phyloP scores from a whole-genome alignment of 1,284 basidiomycete species.

The Vanrija humicola region DNA sequence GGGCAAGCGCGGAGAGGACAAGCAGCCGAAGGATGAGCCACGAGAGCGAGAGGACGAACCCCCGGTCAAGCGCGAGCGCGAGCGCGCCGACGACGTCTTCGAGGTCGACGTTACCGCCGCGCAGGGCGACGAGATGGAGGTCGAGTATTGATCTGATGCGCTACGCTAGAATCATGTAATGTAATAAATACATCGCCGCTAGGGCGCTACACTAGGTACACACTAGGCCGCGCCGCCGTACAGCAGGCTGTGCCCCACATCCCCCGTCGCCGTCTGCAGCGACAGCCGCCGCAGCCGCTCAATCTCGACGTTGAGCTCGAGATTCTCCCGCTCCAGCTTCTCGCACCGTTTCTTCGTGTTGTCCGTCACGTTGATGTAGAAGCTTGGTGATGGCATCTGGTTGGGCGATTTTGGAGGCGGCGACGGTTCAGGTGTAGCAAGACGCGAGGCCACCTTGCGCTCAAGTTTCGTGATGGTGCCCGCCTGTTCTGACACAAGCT shows the following conservation, averaged over 20 bases:
- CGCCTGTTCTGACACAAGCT: conserved; percentile 18
- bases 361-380: conserved; percentile 27
- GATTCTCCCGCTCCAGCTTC: conserved; percentile 32
- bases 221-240: too few species aligned
- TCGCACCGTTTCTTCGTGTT: conserved; percentile 24
- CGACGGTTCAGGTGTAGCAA: background rate
- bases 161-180: too few species aligned
- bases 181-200: too few species aligned
- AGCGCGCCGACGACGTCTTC: conserved; percentile 4
- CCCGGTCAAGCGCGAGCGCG: conserved; percentile 8
- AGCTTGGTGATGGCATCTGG: background rate
- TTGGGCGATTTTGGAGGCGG: background rate
- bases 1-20: conserved; percentile 15
- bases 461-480: conserved; percentile 14
- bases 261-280: background rate
- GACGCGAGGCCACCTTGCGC: background rate
- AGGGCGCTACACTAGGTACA: too few species aligned
- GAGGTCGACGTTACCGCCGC: conserved; percentile 12
- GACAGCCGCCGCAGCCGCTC: conserved; percentile 13
- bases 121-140: conserved; percentile 19
- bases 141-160: conserved; percentile 8
- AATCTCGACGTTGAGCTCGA: conserved; percentile 22
- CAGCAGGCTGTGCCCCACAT: background rate
- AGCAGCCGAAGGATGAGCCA: conserved; percentile 12
- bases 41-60: conserved; percentile 15